Evolutionary conservation across 371 early-diverging fungal species (phyloP).

Genomic region (Rhizopus delemar): DNA sequence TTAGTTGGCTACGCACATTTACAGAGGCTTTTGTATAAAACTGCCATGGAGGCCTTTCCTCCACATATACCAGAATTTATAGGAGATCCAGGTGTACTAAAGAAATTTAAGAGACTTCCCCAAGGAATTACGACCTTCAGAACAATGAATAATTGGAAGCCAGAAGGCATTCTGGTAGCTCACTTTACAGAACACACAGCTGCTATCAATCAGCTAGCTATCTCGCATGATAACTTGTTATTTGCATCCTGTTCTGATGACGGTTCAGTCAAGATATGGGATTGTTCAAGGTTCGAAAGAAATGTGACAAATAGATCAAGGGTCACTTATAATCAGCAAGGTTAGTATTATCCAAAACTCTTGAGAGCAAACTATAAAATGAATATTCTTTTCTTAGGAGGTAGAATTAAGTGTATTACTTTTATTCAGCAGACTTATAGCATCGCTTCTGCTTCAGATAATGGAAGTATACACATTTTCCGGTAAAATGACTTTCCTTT

Average conservation of each 20-base stretch:
- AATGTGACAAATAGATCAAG: conserved; percentile 82
- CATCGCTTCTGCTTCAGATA: conserved; percentile 82
- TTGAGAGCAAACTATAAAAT: not conserved
- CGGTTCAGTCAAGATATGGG: conserved; percentile 89
- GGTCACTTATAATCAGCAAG: conserved; percentile 72
- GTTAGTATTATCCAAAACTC: conserved; percentile 33
- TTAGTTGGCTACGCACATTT: conserved; percentile 47
- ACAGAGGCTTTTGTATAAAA: conserved; percentile 45
- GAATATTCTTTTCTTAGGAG: conserved; percentile 48
- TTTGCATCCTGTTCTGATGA: conserved; percentile 88
- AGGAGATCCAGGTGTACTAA: conserved; percentile 41
- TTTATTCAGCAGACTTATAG: conserved; percentile 82
- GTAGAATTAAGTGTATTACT: conserved; percentile 74
- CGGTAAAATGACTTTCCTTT: conserved; percentile 37
- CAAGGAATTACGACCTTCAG: conserved; percentile 38
- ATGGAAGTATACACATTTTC: conserved; percentile 83
- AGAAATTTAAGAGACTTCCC: conserved; percentile 40
- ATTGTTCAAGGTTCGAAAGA: conserved; percentile 76
- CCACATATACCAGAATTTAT: conserved; percentile 53
- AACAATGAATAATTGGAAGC: conserved; percentile 45
- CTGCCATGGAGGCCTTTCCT: conserved; percentile 52
- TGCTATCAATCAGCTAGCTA: conserved; percentile 70
- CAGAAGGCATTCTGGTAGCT: conserved; percentile 69
- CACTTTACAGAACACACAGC: conserved; percentile 85
- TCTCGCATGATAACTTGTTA: conserved; percentile 76